Percentiles rank a stretch among this genome's conserved stretches.
phyloP scores from a whole-genome alignment of 2,329 filamentous ascomycete genomes.

The Diaporthe caulivora region DNA sequence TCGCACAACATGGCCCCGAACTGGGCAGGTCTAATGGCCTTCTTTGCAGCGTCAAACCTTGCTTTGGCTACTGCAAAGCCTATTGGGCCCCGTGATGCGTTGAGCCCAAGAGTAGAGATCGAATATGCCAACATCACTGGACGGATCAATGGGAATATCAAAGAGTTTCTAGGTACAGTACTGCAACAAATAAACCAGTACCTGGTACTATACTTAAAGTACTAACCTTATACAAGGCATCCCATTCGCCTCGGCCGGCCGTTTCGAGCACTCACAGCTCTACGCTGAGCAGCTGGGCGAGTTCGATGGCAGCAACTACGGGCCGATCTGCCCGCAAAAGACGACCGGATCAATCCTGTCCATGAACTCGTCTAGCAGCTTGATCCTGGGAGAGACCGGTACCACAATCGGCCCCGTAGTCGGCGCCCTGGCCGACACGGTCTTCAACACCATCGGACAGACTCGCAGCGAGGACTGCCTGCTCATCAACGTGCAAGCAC shows the following conservation, averaged over 20 bases:
- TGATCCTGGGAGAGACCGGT: neutral
- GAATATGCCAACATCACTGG: slow-evolving; percentile 20
- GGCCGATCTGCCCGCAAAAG: slow-evolving; percentile 1
- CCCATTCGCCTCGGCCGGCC: slow-evolving; percentile 7
- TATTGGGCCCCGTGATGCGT: neutral
- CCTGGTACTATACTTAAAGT: too few species aligned
- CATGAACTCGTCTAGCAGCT: neutral
- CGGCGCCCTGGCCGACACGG: neutral
- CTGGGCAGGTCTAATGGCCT: neutral
- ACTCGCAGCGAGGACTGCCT: slow-evolving; percentile 28
- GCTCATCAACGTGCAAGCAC: slow-evolving; percentile 8
- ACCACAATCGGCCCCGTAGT: slow-evolving; percentile 3
- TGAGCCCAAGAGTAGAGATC: neutral
- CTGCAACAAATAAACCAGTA: neutral
- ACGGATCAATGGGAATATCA: slow-evolving; percentile 4
- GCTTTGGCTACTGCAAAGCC: neutral
- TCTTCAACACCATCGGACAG: slow-evolving; percentile 3
- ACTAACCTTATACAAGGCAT: neutral
- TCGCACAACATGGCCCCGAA: neutral
- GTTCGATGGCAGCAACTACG: neutral
- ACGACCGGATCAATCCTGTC: neutral
- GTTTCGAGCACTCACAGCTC: slow-evolving; percentile 13
- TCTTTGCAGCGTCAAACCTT: neutral
- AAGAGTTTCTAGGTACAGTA: slow-evolving; percentile 3
- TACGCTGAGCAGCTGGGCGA: slow-evolving; percentile 9